Conservation (phyloP, 1,284 basidiomycete species). For the Moniliophthora roreri region DNA sequence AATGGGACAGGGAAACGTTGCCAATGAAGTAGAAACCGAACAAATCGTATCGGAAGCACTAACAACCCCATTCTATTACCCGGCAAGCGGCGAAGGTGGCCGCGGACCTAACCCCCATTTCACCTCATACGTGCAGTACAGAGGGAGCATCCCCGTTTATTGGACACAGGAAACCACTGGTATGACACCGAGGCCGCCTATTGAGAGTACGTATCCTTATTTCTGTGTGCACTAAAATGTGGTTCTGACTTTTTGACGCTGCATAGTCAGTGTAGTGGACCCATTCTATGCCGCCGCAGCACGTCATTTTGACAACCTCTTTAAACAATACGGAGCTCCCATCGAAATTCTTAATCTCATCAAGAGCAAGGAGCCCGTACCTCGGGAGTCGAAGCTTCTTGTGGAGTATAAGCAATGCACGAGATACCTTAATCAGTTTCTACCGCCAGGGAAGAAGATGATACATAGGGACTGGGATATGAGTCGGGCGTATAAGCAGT, state of each 20-base stretch:
- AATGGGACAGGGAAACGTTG: conserved; percentile 82
- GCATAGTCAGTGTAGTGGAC: conserved; percentile 87
- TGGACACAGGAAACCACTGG: conserved; percentile 95
- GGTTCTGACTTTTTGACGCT: conserved; percentile 4
- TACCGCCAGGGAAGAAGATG: conserved; percentile 87
- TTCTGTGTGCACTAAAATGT: background rate
- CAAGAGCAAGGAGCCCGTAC: conserved; percentile 79
- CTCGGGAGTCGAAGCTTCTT: conserved; percentile 92
- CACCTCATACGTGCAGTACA: conserved; percentile 94
- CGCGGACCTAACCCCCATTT: conserved; percentile 79
- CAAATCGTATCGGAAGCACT: conserved; percentile 96
- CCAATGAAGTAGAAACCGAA: conserved; percentile 99
- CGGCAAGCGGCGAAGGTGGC: conserved; percentile 38
- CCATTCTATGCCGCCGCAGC: conserved; percentile 95
- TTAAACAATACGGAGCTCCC: conserved; percentile 88
- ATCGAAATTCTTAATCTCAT: conserved; percentile 96
- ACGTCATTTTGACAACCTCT: conserved; percentile 91
- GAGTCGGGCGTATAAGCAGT: conserved; percentile 89
- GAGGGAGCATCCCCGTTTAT: conserved; percentile 94
- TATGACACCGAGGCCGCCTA: conserved; percentile 91
- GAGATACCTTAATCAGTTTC: conserved; percentile 92
- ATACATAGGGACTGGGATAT: conserved; percentile 96
- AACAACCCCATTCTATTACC: conserved; percentile 88
- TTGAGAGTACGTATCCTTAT: conserved; percentile 72
- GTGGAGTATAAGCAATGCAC: conserved; percentile 94